A percentile compares a stretch with the other conserved stretches of the same genome.
Evolutionary conservation across 176 grass and related monocot species (phyloP).

Genomic region (Phragmites australis): DNA sequence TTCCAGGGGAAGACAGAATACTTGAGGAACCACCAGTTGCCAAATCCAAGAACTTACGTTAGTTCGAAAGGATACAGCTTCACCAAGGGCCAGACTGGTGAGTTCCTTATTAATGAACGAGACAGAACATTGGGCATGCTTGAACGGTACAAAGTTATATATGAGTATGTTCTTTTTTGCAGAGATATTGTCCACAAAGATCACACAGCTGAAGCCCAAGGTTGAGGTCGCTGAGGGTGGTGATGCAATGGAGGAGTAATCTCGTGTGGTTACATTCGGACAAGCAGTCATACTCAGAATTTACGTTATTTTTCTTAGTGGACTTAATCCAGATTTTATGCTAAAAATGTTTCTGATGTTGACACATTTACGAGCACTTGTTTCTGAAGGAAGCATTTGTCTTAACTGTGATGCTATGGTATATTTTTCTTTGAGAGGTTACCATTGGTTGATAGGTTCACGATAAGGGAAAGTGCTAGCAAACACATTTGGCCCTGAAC

Average conservation of each 20-base stretch:
- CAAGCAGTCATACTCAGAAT: slow-evolving; percentile 3
- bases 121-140: background rate
- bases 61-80: slow-evolving; percentile 88
- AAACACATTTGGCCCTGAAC: background rate
- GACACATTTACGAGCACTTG: background rate
- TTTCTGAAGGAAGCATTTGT: background rate
- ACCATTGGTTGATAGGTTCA: background rate
- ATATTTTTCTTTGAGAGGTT: background rate
- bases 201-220: slow-evolving; percentile 63
- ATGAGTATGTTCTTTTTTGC: slow-evolving; percentile 31
- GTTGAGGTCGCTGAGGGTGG: slow-evolving; percentile 46
- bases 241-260: slow-evolving; percentile 94
- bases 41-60: slow-evolving; percentile 77
- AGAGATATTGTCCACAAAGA: slow-evolving; percentile 83
- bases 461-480: background rate
- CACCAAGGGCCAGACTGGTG: slow-evolving; percentile 81
- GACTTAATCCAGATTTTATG: background rate
- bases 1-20: slow-evolving; percentile 78
- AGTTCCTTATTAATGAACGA: slow-evolving; percentile 15
- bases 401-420: background rate
- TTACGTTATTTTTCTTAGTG: slow-evolving; percentile 7
- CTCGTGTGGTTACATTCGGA: background rate
- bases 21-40: slow-evolving; percentile 79
- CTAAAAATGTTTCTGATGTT: slow-evolving; percentile 13
- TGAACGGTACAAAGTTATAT: background rate